Conservation (phyloP, 2,329 filamentous ascomycete species). For the Apiospora kogelbergensis region DNA sequence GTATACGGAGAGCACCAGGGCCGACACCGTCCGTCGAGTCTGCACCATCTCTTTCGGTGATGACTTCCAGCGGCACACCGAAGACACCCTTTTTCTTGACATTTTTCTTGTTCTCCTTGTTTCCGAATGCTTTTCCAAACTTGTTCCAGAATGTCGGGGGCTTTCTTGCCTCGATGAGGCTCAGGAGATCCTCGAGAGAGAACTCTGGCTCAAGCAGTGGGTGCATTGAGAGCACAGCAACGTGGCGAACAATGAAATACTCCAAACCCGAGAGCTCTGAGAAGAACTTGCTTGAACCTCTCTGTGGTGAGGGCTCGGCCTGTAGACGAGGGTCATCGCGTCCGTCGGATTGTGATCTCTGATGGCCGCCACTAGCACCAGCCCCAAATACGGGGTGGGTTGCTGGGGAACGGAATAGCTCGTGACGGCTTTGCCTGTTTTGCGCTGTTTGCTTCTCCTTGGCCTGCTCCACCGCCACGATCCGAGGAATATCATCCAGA, state of each 20-base stretch:
- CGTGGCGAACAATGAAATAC: conserved; percentile 95
- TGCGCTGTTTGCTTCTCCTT: conserved; percentile 84
- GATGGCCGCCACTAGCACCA: conserved; percentile 44
- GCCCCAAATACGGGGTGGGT: conserved; percentile 66
- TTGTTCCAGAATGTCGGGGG: conserved; percentile 95
- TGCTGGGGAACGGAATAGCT: conserved; percentile 57
- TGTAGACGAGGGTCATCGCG: conserved; percentile 50
- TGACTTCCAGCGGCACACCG: conserved; percentile 80
- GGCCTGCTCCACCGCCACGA: conserved; percentile 93
- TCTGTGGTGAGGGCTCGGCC: conserved; percentile 54
- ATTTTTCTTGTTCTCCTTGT: conserved; percentile 74
- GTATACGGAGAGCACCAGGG: conserved; percentile 84
- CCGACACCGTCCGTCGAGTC: conserved; percentile 98
- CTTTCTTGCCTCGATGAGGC: conserved; percentile 90
- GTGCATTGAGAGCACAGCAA: conserved; percentile 93
- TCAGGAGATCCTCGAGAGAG: conserved; percentile 87
- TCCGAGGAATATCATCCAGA: conserved; percentile 91
- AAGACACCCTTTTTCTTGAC: conserved; percentile 94
- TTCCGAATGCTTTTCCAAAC: conserved; percentile 87
- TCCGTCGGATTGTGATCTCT: conserved; percentile 58
- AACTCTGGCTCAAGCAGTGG: conserved; percentile 88
- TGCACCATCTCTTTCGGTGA: conserved; percentile 90
- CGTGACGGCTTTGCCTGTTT: conserved; percentile 72
- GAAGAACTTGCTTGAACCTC: conserved; percentile 72
- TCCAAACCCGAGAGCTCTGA: conserved; percentile 93